Evolutionary conservation across 345 rosid species (phyloP).

Genomic region (Microthlaspi erraticum): DNA sequence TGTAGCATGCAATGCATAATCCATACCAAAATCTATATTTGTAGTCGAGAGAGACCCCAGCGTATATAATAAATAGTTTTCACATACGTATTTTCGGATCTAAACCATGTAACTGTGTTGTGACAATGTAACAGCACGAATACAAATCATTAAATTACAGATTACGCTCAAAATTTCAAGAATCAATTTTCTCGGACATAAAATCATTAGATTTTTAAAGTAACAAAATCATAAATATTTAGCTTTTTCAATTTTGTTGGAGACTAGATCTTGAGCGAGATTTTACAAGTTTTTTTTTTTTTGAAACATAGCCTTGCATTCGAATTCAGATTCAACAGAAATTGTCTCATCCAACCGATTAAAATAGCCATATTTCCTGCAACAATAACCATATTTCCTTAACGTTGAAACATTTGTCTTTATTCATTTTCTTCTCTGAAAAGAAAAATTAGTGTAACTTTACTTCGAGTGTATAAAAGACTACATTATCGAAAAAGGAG

Average conservation of each 20-base stretch:
- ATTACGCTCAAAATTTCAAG: not conserved
- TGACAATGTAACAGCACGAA: not conserved
- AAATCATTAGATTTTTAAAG: not conserved
- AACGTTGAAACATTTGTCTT: constrained; percentile 31
- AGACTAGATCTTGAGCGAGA: not conserved
- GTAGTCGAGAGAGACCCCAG: too few relatives aligned
- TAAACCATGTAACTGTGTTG: too few relatives aligned
- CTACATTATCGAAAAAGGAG: constrained; percentile 16
- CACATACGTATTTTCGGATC: not conserved
- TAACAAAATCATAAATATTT: not conserved
- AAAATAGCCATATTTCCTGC: constrained; percentile 20
- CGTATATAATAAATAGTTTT: too few relatives aligned
- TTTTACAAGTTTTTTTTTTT: not conserved
- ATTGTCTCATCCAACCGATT: not conserved
- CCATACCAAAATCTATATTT: too few relatives aligned
- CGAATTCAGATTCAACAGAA: not conserved
- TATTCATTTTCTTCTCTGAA: constrained; percentile 1
- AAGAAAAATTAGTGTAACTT: constrained; percentile 26
- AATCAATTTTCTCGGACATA: not conserved
- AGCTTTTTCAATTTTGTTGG: not conserved
- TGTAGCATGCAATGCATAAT: too few relatives aligned
- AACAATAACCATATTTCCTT: constrained; percentile 26
- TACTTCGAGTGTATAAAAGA: constrained; percentile 36
- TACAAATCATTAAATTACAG: not conserved
- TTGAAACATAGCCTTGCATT: not conserved